A percentile compares a stretch with the other conserved stretches of the same genome.
Conservation (phyloP, 305 asterid genomes). For the Solanum hybrid region DNA sequence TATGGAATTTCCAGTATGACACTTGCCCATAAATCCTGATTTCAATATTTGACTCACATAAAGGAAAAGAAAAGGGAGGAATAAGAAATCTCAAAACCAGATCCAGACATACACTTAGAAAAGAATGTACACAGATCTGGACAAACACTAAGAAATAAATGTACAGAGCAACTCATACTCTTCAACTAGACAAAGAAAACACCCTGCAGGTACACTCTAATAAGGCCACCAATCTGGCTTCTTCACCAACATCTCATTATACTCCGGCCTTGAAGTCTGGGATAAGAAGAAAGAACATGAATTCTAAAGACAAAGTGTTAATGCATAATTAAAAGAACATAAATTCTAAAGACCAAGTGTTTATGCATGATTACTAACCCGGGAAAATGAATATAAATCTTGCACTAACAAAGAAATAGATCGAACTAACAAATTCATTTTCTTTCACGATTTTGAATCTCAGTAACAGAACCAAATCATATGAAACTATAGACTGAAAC, state of each 20-base stretch:
- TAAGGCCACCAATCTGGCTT: constrained; percentile 73
- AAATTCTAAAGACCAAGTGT: not conserved
- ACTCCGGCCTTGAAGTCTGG: constrained; percentile 86
- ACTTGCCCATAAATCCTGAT: not conserved
- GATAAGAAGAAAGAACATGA: not conserved
- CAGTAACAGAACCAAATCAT: not conserved
- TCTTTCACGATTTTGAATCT: not conserved
- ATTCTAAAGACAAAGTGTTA: not conserved
- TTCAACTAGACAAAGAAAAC: not conserved
- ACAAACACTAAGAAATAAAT: not conserved
- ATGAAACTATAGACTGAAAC: not conserved
- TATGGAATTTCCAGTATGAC: not conserved
- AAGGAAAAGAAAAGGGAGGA: not conserved
- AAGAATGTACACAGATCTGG: not conserved
- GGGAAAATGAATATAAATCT: not conserved
- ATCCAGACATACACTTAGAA: not conserved
- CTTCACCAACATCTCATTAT: constrained; percentile 78
- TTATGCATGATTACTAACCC: not conserved
- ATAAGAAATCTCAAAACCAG: not conserved
- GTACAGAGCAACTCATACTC: not conserved
- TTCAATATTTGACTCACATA: not conserved
- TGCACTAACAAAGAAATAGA: not conserved
- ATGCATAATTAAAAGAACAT: not conserved
- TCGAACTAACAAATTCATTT: not conserved
- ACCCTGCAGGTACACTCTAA: constrained; percentile 3